phyloP scores from a whole-genome alignment of 306 rosid species.

The Sindora glabra region DNA sequence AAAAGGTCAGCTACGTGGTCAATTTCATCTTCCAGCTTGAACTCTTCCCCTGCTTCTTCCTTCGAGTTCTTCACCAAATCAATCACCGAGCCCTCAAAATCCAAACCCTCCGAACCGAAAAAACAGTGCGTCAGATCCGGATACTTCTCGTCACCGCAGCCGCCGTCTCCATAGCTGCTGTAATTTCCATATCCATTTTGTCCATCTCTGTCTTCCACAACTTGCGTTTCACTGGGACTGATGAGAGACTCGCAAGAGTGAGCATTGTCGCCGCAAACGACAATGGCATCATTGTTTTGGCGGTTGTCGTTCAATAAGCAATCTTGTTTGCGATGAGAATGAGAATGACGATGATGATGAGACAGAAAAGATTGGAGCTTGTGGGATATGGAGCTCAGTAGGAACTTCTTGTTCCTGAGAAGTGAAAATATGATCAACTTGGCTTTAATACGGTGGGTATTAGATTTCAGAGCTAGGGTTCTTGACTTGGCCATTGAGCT shows the following conservation, averaged over 20 bases:
- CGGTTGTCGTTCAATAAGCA: not conserved
- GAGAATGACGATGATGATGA: too few species aligned
- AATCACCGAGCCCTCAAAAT: slow-evolving; percentile 48
- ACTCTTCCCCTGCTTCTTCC: too few species aligned
- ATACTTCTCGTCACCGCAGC: not conserved
- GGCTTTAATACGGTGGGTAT: too few species aligned
- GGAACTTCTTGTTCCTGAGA: too few species aligned
- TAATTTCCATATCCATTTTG: slow-evolving; percentile 2
- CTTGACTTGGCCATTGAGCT: too few species aligned
- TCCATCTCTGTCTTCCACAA: not conserved
- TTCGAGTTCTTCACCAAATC: slow-evolving; percentile 63
- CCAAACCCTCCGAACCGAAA: slow-evolving; percentile 18
- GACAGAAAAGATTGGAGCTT: slow-evolving; percentile 33
- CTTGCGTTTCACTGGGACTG: not conserved
- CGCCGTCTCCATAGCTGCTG: slow-evolving; percentile 3
- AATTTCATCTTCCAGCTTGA: too few species aligned
- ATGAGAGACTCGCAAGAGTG: not conserved
- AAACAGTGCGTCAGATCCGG: slow-evolving; percentile 32
- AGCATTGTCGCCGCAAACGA: not conserved
- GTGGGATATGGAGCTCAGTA: slow-evolving; percentile 30
- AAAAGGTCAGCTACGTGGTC: too few species aligned
- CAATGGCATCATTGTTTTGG: slow-evolving; percentile 1
- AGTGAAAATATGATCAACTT: too few species aligned
- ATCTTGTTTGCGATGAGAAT: not conserved
- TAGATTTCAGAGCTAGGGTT: too few species aligned